A percentile compares a stretch with the other conserved stretches of the same genome.
Conservation (phyloP, 176 grass and related monocot genomes). For the Neostapfia colusana region DNA sequence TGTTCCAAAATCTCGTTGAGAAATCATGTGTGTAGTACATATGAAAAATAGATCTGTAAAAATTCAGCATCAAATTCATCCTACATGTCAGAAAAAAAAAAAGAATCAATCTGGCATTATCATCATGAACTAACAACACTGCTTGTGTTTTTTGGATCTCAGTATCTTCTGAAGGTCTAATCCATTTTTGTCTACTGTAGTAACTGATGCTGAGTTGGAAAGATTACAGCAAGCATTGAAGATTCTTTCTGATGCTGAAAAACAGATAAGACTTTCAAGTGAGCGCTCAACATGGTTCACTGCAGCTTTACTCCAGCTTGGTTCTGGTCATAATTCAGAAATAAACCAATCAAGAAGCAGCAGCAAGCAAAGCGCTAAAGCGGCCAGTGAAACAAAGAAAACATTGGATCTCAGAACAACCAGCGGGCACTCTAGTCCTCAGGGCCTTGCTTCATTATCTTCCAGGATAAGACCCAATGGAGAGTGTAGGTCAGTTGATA, state of each 20-base stretch:
- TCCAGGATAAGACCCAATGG: slow-evolving; percentile 45
- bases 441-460: slow-evolving; percentile 41
- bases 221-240: slow-evolving; percentile 90
- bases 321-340: slow-evolving; percentile 73
- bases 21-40: background rate
- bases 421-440: slow-evolving; percentile 50
- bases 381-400: slow-evolving; percentile 47
- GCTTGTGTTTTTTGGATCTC: background rate
- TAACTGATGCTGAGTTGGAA: slow-evolving; percentile 93
- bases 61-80: background rate
- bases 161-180: slow-evolving; percentile 20
- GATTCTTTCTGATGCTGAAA: slow-evolving; percentile 98
- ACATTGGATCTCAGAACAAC: slow-evolving; percentile 43
- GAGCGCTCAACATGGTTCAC: slow-evolving; percentile 97
- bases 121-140: background rate
- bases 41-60: background rate
- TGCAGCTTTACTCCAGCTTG: slow-evolving; percentile 93
- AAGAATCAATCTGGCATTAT: background rate
- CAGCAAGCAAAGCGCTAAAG: slow-evolving; percentile 63
- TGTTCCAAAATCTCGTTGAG: background rate
- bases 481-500: slow-evolving; percentile 60
- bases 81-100: background rate
- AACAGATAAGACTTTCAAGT: slow-evolving; percentile 87
- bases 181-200: slow-evolving; percentile 38
- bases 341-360: slow-evolving; percentile 61